Conservation (phyloP, 1,284 basidiomycete species). For the Rhodotorula glutinis region DNA sequence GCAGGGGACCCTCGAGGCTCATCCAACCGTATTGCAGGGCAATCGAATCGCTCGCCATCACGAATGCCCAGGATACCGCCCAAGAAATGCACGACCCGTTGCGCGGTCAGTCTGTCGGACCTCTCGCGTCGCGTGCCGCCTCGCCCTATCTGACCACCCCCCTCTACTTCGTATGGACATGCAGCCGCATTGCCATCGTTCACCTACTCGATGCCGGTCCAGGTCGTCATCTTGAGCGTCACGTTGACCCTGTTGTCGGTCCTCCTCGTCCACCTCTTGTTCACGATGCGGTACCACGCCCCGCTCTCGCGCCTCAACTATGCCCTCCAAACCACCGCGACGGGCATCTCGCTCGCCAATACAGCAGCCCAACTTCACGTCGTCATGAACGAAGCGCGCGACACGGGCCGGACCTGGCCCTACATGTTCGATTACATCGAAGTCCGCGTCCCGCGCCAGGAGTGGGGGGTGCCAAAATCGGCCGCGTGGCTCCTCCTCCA, state of each 20-base stretch:
- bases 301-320: constrained; percentile 90
- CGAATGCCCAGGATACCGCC: background rate
- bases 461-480: constrained; percentile 6
- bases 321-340: constrained; percentile 57
- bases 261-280: constrained; percentile 87
- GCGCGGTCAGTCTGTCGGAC: constrained; percentile 9
- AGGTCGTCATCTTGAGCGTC: constrained; percentile 82
- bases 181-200: constrained; percentile 45
- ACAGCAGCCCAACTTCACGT: constrained; percentile 51
- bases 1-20: no score
- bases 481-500: constrained; percentile 86
- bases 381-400: constrained; percentile 56
- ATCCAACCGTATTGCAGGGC: constrained; percentile 2
- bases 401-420: constrained; percentile 75
- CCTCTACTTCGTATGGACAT: background rate
- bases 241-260: constrained; percentile 80
- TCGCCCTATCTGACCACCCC: constrained; percentile 39
- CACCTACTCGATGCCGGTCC: constrained; percentile 82
- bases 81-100: constrained; percentile 15
- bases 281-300: constrained; percentile 95
- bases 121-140: no score
- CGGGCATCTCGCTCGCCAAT: constrained; percentile 39
- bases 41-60: constrained; percentile 1
- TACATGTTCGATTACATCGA: constrained; percentile 81
- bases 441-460: background rate